Evolutionary conservation across 306 rosid genomes (phyloP), one percentile per base, ranked within the genome.

Genomic region (Sophora flavescens): DNA sequence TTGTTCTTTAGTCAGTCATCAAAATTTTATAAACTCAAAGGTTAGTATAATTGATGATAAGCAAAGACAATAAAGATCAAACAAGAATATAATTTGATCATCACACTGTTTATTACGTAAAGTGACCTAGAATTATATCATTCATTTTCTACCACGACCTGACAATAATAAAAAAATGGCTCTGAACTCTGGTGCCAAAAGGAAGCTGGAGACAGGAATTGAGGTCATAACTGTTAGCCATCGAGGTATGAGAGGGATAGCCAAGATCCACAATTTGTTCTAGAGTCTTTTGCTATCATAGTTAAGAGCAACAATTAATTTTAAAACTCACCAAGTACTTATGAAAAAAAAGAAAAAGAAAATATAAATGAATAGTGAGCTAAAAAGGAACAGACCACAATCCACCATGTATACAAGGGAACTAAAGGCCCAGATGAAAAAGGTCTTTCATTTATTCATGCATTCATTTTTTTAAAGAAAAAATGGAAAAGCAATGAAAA

Each of bases 91-190:
- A 58, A 64, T 57, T 64, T 57, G 64, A 56, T 26, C 30, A n/a
- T 17, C 30, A 5, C 11, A 2, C 6, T 11, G 33, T 39, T 17
- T 36, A 5, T 53, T 32, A 12, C 2, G 13, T 6, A 41, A 28
- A 59, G 10, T 54, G 68, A 44, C n/a, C 78, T 72, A 62, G n/a
- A 69, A 45, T 35, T 14, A 71, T 22, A 42, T 70, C 36, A 51
- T 65, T 69, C 54, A 75, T 14, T 69, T 51, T 62, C 78, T 68
- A 66, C 76, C 65, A 54, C 14, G 22, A 30, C 62, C 58, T 51
- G 38, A 47, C 51, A 42, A 42, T 11, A 78, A 79, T 32, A 10
- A 79, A 54, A 54, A 7, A 38, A 71, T 14, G 12, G 35, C 28
- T 39, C 22, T 6, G 22, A 17, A 70, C 36, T 52, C 8, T 16